Evolutionary conservation across 768 basidiomycete species (phyloP).

Genomic region (Mycena crocata): DNA sequence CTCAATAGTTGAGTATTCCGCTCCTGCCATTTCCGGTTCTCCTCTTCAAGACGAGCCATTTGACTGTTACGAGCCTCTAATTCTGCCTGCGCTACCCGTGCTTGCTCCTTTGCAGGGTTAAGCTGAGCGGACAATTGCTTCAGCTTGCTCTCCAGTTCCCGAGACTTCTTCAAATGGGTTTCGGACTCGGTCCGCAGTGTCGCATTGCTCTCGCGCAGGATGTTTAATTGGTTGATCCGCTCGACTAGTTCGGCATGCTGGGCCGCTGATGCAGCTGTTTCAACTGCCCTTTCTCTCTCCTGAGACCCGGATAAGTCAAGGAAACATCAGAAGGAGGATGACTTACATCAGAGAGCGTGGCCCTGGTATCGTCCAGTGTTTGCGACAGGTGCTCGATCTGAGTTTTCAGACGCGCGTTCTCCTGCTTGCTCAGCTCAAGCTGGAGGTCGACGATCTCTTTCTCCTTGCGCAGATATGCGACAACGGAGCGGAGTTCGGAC

Average conservation of each 20-base stretch:
- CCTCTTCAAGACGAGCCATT: conserved; percentile 76
- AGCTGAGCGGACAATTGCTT: conserved; percentile 69
- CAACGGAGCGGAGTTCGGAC: conserved; percentile 80
- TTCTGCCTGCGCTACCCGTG: conserved; percentile 75
- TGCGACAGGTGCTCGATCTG: conserved; percentile 82
- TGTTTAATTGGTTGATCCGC: conserved; percentile 87
- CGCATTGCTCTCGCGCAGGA: conserved; percentile 89
- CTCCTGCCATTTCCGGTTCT: conserved; percentile 86
- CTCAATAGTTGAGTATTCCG: conserved; percentile 83
- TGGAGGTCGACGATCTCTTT: conserved; percentile 94
- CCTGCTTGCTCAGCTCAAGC: conserved; percentile 81
- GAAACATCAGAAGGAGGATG: not conserved
- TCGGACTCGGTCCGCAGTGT: conserved; percentile 85
- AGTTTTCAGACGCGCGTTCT: conserved; percentile 77
- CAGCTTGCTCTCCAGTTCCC: conserved; percentile 74
- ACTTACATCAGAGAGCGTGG: conserved; percentile 76
- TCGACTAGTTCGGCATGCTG: conserved; percentile 89
- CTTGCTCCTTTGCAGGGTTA: conserved; percentile 80
- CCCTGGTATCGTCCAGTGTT: conserved; percentile 75
- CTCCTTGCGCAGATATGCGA: conserved; percentile 87
- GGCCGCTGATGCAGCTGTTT: conserved; percentile 75
- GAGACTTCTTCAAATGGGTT: conserved; percentile 72
- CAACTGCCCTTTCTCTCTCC: conserved; percentile 86
- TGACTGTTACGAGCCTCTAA: conserved; percentile 77
- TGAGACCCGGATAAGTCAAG: conserved; percentile 42